phyloP scores from a whole-genome alignment of 257 asterid species.

The Striga asiatica region DNA sequence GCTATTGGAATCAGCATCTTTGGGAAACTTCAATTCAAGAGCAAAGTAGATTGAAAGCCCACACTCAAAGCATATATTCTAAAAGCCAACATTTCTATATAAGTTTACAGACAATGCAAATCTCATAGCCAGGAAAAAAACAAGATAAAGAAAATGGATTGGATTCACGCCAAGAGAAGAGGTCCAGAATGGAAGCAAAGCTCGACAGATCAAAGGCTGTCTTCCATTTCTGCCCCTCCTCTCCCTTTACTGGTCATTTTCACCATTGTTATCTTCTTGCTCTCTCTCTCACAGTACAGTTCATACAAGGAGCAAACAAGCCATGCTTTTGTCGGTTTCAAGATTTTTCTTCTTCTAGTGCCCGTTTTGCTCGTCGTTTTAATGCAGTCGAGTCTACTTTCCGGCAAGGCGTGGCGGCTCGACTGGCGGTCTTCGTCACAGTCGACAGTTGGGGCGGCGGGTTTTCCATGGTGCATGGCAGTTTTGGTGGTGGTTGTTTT shows the following conservation, averaged over 20 bases:
- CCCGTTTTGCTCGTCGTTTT: slow-evolving; percentile 32
- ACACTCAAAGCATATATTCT: slow-evolving; percentile 61
- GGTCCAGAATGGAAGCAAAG: slow-evolving; percentile 53
- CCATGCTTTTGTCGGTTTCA: slow-evolving; percentile 22
- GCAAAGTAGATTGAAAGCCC: slow-evolving; percentile 26
- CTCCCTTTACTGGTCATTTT: slow-evolving; percentile 38
- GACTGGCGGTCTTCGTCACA: slow-evolving; percentile 23
- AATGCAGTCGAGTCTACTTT: slow-evolving; percentile 22
- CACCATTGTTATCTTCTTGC: slow-evolving; percentile 42
- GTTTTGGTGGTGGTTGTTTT: slow-evolving; percentile 34
- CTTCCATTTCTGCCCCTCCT: slow-evolving; percentile 54
- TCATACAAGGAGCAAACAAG: slow-evolving; percentile 38
- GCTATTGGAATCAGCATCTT: slow-evolving; percentile 25
- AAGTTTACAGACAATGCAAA: not conserved
- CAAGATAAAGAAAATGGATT: slow-evolving; percentile 27
- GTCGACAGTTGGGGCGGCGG: slow-evolving; percentile 16
- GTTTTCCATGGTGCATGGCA: slow-evolving; percentile 58
- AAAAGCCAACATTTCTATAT: slow-evolving; percentile 23
- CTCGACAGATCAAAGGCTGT: slow-evolving; percentile 31
- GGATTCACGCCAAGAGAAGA: slow-evolving; percentile 25
- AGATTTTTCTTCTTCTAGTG: slow-evolving; percentile 35
- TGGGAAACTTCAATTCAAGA: slow-evolving; percentile 29
- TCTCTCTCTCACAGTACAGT: slow-evolving; percentile 44
- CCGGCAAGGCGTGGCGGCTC: slow-evolving; percentile 16
- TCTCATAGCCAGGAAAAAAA: not conserved